Conservation (phyloP, 495 filamentous ascomycete species). For the Aspergillus ellipticus region DNA sequence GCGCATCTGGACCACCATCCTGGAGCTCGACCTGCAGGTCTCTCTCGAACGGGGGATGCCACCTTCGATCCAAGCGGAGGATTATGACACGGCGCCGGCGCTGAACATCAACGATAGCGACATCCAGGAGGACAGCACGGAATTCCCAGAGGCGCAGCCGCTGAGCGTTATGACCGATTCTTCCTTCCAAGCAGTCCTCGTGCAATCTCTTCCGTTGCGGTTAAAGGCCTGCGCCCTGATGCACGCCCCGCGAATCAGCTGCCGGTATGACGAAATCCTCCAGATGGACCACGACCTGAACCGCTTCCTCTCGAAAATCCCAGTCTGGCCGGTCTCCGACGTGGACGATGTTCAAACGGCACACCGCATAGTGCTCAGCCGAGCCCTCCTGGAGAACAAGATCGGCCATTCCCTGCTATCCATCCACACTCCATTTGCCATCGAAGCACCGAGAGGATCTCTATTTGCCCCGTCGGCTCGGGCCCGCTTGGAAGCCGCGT, state of each 20-base stretch:
- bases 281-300: conserved; percentile 39
- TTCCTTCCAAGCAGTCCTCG: conserved; percentile 33
- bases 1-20: conserved; percentile 63
- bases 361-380: conserved; percentile 32
- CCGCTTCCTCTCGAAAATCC: conserved; percentile 35
- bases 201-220: conserved; percentile 33
- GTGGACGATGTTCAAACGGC: conserved; percentile 21
- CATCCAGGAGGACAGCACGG: conserved; percentile 32
- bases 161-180: conserved; percentile 34
- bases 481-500: conserved; percentile 35
- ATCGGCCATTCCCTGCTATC: conserved; percentile 36
- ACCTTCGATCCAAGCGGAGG: conserved; percentile 48
- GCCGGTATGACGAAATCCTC: conserved; percentile 44
- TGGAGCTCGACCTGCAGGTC: conserved; percentile 60
- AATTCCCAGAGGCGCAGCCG: conserved; percentile 29
- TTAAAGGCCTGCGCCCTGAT: conserved; percentile 37
- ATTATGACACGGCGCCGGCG: conserved; percentile 56
- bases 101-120: conserved; percentile 49
- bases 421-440: conserved; percentile 43
- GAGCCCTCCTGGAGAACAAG: conserved; percentile 34
- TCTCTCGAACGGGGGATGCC: conserved; percentile 58
- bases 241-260: conserved; percentile 41
- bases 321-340: conserved; percentile 26
- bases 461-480: conserved; percentile 39
- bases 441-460: conserved; percentile 32